Base-by-base conservation (phyloP, 805 yeast species). In the Kodamaea lidongshanica region DNA sequence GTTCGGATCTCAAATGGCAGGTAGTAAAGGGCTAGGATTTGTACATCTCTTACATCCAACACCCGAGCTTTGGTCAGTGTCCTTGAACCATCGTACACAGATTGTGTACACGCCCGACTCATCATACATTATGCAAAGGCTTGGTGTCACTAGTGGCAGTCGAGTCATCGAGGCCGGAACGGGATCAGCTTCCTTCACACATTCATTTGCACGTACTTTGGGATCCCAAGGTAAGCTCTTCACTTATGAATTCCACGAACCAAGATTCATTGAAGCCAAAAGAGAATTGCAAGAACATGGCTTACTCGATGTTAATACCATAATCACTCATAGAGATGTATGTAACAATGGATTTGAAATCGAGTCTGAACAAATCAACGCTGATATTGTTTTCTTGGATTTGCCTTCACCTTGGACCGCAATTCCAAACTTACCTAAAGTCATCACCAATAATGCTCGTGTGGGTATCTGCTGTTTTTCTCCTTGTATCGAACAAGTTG, bases 341-440 rank as follows among this genome's bases (percentile, higher is more conserved):
- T 92, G 98, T 55, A 68, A 73, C 28, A 74, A 79, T 41, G 97
- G 97, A 1, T 92, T 92, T 52, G 70, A 65, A 19, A 63, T 80
- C 17, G 60, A 55, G 5, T 47, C 27, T 3, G 62, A 64, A 5
- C 45, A 31, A 12, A 42, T 80, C n/a, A 56, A 69, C 23, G 94
- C 87, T 0, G 79, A 79, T 34, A 77, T 79, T 2, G 74, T 92
- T 0, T 92, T 92, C 48, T 66, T 92, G 39, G 99, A 92, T 52
- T 67, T 92, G 27, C 99, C 99, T 3, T 78, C 95, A 4, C 98
- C 99, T 6, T 89, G 97, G 96, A 77, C 76, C 20, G 98, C 98
- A 5, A 81, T 92, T 31, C 85, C 86, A 5, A 79, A 81, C 54
- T 58, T 89, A 26, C 58, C 65, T 8, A 43, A 48, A 18, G 94